Evolutionary conservation across 495 filamentous ascomycete genomes (phyloP).

Genomic region (Tuber magnatum): DNA sequence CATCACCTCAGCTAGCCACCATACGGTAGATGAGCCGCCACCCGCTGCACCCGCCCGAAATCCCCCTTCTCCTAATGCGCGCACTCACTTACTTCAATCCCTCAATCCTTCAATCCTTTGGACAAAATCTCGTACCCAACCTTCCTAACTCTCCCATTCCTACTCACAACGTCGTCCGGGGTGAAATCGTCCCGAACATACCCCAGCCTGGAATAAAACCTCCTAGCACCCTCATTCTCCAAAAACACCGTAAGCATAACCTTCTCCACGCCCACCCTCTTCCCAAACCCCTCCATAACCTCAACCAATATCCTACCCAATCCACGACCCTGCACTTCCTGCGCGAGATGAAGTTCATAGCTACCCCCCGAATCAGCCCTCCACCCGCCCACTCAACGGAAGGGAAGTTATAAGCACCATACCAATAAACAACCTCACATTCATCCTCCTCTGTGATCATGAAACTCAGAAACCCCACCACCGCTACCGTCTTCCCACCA

Average conservation of each 20-base stretch:
- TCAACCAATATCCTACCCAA: slow-evolving; percentile 21
- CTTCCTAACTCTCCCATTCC: slow-evolving; percentile 26
- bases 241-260: slow-evolving; percentile 37
- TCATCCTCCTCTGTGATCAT: slow-evolving; percentile 60
- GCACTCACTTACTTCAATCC: not conserved
- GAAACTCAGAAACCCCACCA: slow-evolving; percentile 56
- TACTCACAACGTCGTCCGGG: not conserved
- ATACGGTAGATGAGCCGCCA: not conserved
- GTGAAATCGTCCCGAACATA: slow-evolving; percentile 8
- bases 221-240: slow-evolving; percentile 26
- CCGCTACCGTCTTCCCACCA: too few species aligned
- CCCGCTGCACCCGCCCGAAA: not conserved
- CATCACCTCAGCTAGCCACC: not conserved
- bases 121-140: slow-evolving; percentile 32
- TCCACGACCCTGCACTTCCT: slow-evolving; percentile 9
- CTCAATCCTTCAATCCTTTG: slow-evolving; percentile 10
- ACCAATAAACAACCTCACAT: slow-evolving; percentile 57
- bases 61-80: not conserved
- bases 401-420: slow-evolving; percentile 32
- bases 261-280: slow-evolving; percentile 27
- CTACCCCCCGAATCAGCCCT: not conserved
- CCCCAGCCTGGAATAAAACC: slow-evolving; percentile 33
- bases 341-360: slow-evolving; percentile 35
- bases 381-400: not conserved
- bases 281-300: slow-evolving; percentile 32